Base-by-base conservation (phyloP, 257 asterid genomes). In the Solanum pennellii region DNA sequence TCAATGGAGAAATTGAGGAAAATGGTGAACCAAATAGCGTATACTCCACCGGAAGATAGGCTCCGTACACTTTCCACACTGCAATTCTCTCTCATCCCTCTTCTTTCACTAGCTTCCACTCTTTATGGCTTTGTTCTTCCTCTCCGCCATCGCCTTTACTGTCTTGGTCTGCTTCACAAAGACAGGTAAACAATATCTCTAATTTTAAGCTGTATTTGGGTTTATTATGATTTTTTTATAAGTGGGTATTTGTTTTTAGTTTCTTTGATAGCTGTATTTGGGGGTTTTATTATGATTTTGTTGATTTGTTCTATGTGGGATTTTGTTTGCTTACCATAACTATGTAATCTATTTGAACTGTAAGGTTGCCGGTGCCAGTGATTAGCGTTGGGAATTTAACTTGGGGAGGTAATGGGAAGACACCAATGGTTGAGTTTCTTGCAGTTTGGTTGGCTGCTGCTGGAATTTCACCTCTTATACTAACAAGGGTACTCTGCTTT, bases 321-420 rank as follows among this genome's bases (percentile, higher is more conserved):
- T 68, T 83, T 71, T 12, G 65, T 15, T 82, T 68, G 72, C 37
- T 66, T 29, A 60, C 21, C 6, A 31, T 76, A 71, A 4, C 29
- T 12, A 9, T 73, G 65, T 42, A 23, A 45, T 68, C 2, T 49
- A 45, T 37, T 20, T 39, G 56, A 47, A 56, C 86, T 42, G 72
- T 52, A 60, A 96, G 99, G 96, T 88, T 96, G 89, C 96, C 98
- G 21, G 95, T 95, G 75, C 93, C 97, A 83, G 98, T 95, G 92
- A 93, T 97, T 49, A 92, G 98, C 87, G 98, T 97, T 44, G 99
- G 99, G 86, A 97, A 97, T 92, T 89, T 97, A 93, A 97, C 99
- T 31, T 95, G 99, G 99, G 99, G 99, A 88, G 98, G 99, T 92
- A 97, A 95, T 60, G 99, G 99, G 66, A 97, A 97, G 92, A 97